These are phyloP conservation scores for Psilocybe cyanescens DNA, from an alignment of 768 basidiomycete genomes.

Conservation along the genomic window DNA sequence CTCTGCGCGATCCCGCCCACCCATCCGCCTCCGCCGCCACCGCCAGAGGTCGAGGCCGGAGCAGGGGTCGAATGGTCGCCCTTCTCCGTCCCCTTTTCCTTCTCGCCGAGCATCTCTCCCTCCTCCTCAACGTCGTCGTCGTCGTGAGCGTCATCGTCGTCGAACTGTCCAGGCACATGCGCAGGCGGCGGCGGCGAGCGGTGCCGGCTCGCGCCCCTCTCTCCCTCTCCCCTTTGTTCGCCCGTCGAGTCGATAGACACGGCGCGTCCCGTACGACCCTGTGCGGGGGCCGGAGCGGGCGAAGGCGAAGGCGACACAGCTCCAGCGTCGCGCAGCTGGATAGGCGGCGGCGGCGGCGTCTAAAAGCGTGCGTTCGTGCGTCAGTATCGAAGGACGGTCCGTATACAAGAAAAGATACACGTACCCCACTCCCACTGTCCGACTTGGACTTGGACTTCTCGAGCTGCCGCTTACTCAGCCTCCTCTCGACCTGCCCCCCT, in stretches of 20 bases:
- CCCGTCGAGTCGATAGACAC: neutral
- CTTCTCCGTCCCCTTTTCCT: neutral
- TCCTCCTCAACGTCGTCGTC: neutral
- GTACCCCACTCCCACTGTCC: neutral
- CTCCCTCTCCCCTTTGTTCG: neutral
- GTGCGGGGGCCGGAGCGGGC: neutral
- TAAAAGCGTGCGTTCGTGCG: no score
- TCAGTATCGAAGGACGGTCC: no score
- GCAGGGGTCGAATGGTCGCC: neutral
- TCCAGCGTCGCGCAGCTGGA: constrained; percentile 1
- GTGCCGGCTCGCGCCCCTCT: neutral
- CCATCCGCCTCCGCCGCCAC: neutral
- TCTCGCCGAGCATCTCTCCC: neutral
- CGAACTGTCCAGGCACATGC: neutral
- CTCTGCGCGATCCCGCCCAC: neutral
- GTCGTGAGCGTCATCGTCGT: neutral
- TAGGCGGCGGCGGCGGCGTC: neutral
- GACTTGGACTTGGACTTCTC: constrained; percentile 14
- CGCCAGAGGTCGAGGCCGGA: no score
- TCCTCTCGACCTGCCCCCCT: neutral
- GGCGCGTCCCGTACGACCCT: neutral
- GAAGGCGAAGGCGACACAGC: neutral
- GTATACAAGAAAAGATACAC: neutral
- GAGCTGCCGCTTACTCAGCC: constrained; percentile 23
- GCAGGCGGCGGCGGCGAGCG: neutral